Evolutionary conservation across 148 eudicot species (phyloP).

Genomic region (Suaeda aralocaspica): DNA sequence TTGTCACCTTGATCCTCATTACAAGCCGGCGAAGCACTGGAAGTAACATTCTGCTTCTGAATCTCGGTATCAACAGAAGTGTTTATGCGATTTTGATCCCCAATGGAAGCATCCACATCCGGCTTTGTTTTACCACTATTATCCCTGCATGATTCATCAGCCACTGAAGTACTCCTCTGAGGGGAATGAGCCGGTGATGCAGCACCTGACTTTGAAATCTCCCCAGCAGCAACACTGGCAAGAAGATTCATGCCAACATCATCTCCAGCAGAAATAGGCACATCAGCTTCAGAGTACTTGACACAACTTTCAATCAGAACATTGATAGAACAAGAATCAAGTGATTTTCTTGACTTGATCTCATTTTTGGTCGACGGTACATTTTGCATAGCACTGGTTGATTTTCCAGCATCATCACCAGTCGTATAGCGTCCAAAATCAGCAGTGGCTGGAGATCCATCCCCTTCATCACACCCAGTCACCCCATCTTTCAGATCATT

Average conservation of each 20-base stretch:
- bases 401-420: conserved; percentile 29
- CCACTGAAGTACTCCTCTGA: conserved; percentile 22
- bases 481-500: not conserved
- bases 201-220: conserved; percentile 45
- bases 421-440: not conserved
- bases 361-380: conserved; percentile 25
- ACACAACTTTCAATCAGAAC: conserved; percentile 76
- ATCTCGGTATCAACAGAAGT: not conserved
- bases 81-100: not conserved
- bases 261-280: conserved; percentile 43
- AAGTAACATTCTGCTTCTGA: not conserved
- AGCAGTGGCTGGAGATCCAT: conserved; percentile 30
- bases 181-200: conserved; percentile 45
- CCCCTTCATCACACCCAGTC: conserved; percentile 26
- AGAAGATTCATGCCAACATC: conserved; percentile 78
- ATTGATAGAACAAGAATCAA: conserved; percentile 58
- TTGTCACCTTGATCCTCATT: not conserved
- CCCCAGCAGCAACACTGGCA: conserved; percentile 88
- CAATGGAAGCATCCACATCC: not conserved
- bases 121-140: not conserved
- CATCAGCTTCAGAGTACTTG: conserved; percentile 52
- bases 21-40: not conserved
- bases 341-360: conserved; percentile 30
- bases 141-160: not conserved
- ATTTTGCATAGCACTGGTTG: conserved; percentile 25